Conservation (phyloP, 257 asterid genomes). For the Cordia subcordata region DNA sequence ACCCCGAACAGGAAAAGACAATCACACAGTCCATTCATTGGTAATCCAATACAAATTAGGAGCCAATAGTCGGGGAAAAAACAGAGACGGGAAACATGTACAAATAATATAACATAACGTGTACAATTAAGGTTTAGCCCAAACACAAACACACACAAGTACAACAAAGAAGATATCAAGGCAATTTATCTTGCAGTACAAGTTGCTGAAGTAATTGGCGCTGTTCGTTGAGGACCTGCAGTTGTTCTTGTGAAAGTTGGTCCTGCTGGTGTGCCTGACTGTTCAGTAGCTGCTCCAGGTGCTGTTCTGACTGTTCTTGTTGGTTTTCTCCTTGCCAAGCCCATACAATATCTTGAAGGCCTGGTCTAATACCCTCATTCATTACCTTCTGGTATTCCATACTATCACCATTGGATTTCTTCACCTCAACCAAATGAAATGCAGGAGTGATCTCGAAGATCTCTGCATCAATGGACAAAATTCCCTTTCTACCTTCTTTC, state of each 20-base stretch:
- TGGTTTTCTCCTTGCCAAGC: conserved; percentile 12
- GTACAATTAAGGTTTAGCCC: no score
- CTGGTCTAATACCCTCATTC: conserved; percentile 14
- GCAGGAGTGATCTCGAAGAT: conserved; percentile 17
- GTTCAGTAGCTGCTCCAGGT: not conserved
- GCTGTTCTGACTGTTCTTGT: not conserved
- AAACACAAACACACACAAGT: no score
- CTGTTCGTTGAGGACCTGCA: not conserved
- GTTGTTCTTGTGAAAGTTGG: not conserved
- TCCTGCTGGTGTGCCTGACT: not conserved
- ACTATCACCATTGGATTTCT: conserved; percentile 16
- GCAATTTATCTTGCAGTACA: not conserved
- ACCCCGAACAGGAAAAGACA: no score
- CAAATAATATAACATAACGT: not conserved
- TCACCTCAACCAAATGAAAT: conserved; percentile 18
- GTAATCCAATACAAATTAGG: not conserved
- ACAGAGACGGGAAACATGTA: not conserved
- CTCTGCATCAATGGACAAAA: conserved; percentile 19
- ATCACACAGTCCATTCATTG: not conserved
- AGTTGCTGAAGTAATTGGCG: conserved; percentile 3
- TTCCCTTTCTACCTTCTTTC: conserved; percentile 20
- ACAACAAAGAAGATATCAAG: not conserved
- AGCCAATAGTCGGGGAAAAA: no score
- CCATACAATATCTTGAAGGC: conserved; percentile 14
- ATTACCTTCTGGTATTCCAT: conserved; percentile 14